Evolutionary conservation across 257 asterid genomes (phyloP), one percentile per base, ranked within the genome.

Genomic region (Gentiana macrophylla): DNA sequence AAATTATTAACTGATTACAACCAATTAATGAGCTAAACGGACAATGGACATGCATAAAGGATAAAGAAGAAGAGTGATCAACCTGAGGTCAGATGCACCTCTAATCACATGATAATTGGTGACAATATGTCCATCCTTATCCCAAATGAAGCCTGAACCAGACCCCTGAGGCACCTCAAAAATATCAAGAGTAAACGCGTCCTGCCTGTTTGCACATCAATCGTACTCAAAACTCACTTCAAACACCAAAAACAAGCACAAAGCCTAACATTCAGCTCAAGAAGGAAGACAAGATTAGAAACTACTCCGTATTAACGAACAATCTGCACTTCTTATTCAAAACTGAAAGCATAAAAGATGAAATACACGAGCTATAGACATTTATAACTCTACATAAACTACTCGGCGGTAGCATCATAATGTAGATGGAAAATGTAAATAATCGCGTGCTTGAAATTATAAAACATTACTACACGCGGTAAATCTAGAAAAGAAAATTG

Each of bases 81-180:
- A 88, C 97, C 77, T 86, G 79, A 92, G 91, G 79, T 88, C 99
- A 61, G 97, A 88, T 37, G 99, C 99, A 66, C 95, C 97, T 35
- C 99, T 88, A 70, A 92, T 92, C 77, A 88, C 95, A 66, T 92
- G 99, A 81, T 78, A 88, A 71, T 92, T 92, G 55, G 99, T 88
- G 37, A 92, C 97, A 56, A 88, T 55, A 55, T 92, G 86, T 2
- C 99, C 99, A 50, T 74, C 71, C 37, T 53, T 57, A 65, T 88
- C 97, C 99, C 99, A 88, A 33, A 88, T 80, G 65, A 92, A 92
- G 59, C 99, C 99, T 35, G 97, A 92, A 53, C 99, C 97, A 4
- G 95, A 88, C 50, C 97, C 99, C 69, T 85, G 99, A 11, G 97
- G 97, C 67, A 91, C 97, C 86, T 88, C 94, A 73, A 92, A 71